Conservation (phyloP, 164 flowering plant species). For the Umbellularia californica region DNA sequence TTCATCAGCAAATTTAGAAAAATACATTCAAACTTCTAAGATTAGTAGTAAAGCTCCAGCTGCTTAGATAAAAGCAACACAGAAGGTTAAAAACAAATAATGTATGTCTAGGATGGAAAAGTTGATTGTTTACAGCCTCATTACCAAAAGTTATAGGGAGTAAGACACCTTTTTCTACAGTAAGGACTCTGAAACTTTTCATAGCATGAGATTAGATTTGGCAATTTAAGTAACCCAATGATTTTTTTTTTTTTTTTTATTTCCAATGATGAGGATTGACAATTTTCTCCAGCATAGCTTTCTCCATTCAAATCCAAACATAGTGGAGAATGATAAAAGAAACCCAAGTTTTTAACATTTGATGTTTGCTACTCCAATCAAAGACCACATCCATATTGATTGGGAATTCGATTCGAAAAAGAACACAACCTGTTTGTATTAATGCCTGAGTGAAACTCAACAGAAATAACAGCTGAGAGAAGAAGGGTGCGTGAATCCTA, state of each 20-base stretch:
- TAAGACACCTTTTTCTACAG: neutral
- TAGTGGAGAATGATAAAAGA: too few relatives aligned
- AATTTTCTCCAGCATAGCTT: too few relatives aligned
- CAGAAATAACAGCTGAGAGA: neutral
- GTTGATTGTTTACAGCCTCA: neutral
- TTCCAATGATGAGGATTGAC: too few relatives aligned
- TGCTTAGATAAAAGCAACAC: neutral
- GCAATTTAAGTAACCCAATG: too few relatives aligned
- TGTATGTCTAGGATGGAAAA: neutral
- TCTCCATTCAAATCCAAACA: too few relatives aligned
- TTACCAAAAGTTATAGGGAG: neutral
- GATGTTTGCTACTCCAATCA: too few relatives aligned
- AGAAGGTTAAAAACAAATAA: neutral
- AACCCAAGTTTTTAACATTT: neutral
- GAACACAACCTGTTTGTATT: neutral
- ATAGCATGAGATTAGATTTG: too few relatives aligned
- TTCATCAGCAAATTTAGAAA: neutral
- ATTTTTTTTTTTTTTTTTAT: too few relatives aligned
- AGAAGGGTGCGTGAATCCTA: conserved; percentile 8
- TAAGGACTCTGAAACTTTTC: too few relatives aligned
- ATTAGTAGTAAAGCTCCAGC: neutral
- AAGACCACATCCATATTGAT: neutral
- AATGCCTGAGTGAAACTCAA: neutral
- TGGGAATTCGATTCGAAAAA: neutral
- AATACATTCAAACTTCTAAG: neutral